Percentiles rank a stretch among this genome's conserved stretches.
Evolutionary conservation across 306 rosid species (phyloP).

Genomic region (Vigna angularis): DNA sequence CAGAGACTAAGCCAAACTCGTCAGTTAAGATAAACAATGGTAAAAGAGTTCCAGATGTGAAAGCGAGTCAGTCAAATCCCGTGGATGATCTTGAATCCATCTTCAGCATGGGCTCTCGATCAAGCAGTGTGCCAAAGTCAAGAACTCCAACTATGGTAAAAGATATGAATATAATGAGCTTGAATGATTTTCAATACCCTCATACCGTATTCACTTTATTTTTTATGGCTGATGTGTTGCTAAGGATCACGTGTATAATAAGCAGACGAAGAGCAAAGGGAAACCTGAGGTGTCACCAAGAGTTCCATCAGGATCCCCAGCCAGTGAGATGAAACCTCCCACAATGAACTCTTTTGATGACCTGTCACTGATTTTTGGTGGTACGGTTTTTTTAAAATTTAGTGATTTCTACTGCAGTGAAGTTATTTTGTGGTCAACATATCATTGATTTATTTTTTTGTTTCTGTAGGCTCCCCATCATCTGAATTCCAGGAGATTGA

Average conservation of each 20-base stretch:
- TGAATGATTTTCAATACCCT: constrained; percentile 34
- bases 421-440: constrained; percentile 7
- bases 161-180: constrained; percentile 27
- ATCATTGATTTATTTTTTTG: constrained; percentile 22
- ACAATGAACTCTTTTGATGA: constrained; percentile 61
- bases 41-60: constrained; percentile 48
- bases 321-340: constrained; percentile 65
- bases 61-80: constrained; percentile 40
- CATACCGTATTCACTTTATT: constrained; percentile 39
- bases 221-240: constrained; percentile 44
- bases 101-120: constrained; percentile 63
- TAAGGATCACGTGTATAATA: constrained; percentile 69
- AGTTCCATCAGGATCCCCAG: constrained; percentile 56
- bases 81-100: constrained; percentile 78
- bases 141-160: constrained; percentile 69
- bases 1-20: constrained; percentile 45
- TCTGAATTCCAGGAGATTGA: constrained; percentile 74
- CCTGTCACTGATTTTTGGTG: constrained; percentile 72
- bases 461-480: constrained; percentile 60
- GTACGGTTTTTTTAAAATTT: constrained; percentile 54
- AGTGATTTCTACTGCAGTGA: constrained; percentile 22
- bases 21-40: constrained; percentile 49
- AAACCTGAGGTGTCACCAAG: constrained; percentile 58
- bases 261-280: constrained; percentile 52
- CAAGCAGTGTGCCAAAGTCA: constrained; percentile 86